A percentile compares a stretch with the other conserved stretches of the same genome.
Conservation (phyloP, 2,329 filamentous ascomycete genomes). For the Colletotrichum aenigma region DNA sequence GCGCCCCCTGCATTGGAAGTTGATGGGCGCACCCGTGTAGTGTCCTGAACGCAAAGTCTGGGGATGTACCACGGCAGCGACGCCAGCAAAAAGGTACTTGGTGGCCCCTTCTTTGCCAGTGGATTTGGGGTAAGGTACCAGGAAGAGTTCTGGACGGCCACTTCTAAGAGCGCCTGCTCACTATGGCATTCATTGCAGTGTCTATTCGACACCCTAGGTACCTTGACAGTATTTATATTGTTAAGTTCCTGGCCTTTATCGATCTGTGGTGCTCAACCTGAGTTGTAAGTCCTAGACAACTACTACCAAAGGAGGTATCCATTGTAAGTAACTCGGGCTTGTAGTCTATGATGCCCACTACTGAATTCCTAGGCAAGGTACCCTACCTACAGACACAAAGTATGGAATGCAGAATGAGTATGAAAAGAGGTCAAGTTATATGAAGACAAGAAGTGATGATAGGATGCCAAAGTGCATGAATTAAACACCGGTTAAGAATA, state of each 20-base stretch:
- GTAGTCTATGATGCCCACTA: background rate
- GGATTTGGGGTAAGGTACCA: background rate
- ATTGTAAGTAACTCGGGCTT: background rate
- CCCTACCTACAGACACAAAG: background rate
- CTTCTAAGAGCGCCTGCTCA: background rate
- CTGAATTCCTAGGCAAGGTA: background rate
- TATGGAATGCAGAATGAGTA: background rate
- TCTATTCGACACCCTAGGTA: background rate
- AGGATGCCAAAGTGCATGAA: background rate
- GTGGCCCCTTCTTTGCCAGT: background rate
- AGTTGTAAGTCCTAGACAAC: background rate
- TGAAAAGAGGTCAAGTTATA: background rate
- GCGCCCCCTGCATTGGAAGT: background rate
- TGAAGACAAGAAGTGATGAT: background rate
- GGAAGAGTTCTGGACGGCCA: background rate
- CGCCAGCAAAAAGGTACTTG: background rate
- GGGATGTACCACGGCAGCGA: background rate
- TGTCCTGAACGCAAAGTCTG: background rate
- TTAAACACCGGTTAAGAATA: background rate
- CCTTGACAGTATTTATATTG: background rate
- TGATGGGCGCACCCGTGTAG: background rate
- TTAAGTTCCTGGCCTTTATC: background rate
- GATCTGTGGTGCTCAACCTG: background rate
- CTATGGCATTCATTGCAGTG: background rate
- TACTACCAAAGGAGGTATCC: background rate